Percentiles rank a stretch among this genome's conserved stretches.
Conservation (phyloP, 352 stramenopile genomes). For the Pythium aphanidermatum region DNA sequence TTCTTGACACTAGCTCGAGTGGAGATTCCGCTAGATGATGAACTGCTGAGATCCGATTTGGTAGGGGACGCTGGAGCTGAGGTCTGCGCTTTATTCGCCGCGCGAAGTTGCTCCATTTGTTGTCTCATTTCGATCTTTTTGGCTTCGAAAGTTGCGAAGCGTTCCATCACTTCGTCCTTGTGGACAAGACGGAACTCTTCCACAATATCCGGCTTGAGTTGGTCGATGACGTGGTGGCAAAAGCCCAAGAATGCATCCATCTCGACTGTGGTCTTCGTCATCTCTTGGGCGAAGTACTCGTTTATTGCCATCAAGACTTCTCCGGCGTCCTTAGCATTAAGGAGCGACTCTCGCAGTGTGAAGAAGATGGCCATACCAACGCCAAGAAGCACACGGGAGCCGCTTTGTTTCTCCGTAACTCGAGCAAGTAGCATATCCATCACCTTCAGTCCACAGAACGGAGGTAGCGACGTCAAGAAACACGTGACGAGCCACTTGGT, state of each 20-base stretch:
- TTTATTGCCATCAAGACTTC: slow-evolving; percentile 76
- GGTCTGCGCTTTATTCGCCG: slow-evolving; percentile 13
- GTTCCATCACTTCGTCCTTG: slow-evolving; percentile 78
- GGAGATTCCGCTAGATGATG: slow-evolving; percentile 25
- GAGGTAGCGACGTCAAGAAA: slow-evolving; percentile 70
- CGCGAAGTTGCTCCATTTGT: slow-evolving; percentile 52
- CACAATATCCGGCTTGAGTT: slow-evolving; percentile 67
- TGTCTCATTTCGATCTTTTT: slow-evolving; percentile 85
- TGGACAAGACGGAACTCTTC: slow-evolving; percentile 68
- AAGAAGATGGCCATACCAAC: slow-evolving; percentile 80
- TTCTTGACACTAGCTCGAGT: slow-evolving; percentile 14
- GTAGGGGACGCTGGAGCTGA: slow-evolving; percentile 46
- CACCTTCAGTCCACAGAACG: slow-evolving; percentile 66
- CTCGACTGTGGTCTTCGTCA: slow-evolving; percentile 55
- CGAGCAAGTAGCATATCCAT: slow-evolving; percentile 74
- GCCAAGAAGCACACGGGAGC: slow-evolving; percentile 62
- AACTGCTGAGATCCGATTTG: slow-evolving; percentile 40
- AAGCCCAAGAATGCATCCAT: slow-evolving; percentile 71
- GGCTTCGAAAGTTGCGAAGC: slow-evolving; percentile 67
- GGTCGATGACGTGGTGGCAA: slow-evolving; percentile 55
- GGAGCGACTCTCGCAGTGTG: slow-evolving; percentile 40
- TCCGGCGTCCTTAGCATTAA: slow-evolving; percentile 70
- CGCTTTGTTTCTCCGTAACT: slow-evolving; percentile 50
- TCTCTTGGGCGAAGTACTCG: slow-evolving; percentile 67
- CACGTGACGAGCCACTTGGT: slow-evolving; percentile 87